A percentile compares a stretch with the other conserved stretches of the same genome.
phyloP scores from a whole-genome alignment of 768 basidiomycete genomes.

The Trametes punicea region DNA sequence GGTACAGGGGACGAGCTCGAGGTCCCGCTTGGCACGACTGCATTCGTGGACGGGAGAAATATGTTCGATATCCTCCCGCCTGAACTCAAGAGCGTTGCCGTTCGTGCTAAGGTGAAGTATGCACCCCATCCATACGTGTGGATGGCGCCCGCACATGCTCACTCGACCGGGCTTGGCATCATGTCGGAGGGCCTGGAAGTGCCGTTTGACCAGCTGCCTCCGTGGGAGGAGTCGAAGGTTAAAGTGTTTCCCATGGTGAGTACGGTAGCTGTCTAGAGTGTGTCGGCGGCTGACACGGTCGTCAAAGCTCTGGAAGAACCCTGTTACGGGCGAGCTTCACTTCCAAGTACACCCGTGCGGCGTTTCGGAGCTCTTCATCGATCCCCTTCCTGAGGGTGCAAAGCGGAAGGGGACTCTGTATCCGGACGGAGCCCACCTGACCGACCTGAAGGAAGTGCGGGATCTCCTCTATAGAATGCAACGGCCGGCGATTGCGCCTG shows the following conservation, averaged over 20 bases:
- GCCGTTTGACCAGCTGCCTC: slow-evolving; percentile 61
- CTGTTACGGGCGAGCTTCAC: slow-evolving; percentile 75
- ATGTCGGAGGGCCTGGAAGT: slow-evolving; percentile 75
- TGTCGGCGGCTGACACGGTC: background rate
- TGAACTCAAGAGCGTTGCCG: slow-evolving; percentile 75
- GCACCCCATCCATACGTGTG: slow-evolving; percentile 88
- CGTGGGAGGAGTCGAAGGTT: slow-evolving; percentile 76
- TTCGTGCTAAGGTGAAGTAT: slow-evolving; percentile 71
- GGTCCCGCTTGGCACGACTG: slow-evolving; percentile 86
- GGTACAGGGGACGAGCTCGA: slow-evolving; percentile 79
- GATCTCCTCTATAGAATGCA: slow-evolving; percentile 82
- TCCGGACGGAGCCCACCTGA: slow-evolving; percentile 79
- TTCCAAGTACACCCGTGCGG: slow-evolving; percentile 91
- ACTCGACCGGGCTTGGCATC: slow-evolving; percentile 80
- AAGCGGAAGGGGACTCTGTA: slow-evolving; percentile 63
- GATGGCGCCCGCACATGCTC: slow-evolving; percentile 77
- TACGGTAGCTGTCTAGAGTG: background rate
- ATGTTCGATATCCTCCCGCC: slow-evolving; percentile 80
- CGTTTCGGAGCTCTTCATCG: slow-evolving; percentile 60
- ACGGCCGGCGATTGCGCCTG: slow-evolving; percentile 82
- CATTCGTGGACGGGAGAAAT: slow-evolving; percentile 74
- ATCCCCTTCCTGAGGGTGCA: slow-evolving; percentile 64
- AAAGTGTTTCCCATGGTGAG: slow-evolving; percentile 67
- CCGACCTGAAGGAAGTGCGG: slow-evolving; percentile 68
- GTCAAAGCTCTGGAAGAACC: slow-evolving; percentile 45